Base-by-base conservation (phyloP, 164 flowering plant genomes). In the Kalanchoe fedtschenkoi region DNA sequence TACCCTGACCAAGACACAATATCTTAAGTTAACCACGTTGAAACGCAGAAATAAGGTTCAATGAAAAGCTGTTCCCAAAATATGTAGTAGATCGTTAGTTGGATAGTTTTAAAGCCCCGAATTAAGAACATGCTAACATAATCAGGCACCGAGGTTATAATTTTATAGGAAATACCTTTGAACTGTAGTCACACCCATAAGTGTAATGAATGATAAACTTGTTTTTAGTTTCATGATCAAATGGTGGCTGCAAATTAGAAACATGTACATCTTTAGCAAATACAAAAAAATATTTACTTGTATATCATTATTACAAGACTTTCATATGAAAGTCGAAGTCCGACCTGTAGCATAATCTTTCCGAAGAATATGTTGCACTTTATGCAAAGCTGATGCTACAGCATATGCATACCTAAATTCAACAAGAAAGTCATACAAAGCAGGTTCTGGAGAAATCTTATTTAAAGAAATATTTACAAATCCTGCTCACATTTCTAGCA, bases 281-380 rank as follows among this genome's bases (percentile, higher is more conserved):
- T 17, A 58, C 22, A 16, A 17, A 34, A 17, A 55, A 17, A 26
- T 39, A 8, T 55, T 55, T 34, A 19, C 26, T 47, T 8, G 15
- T 17, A 47, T 0, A 1, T 8, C n/a, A 47, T 47, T 47, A 47
- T 9, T 2, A 9, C 7, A 15, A 28, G 3, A 56, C 33, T 19
- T 17, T 29, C 11, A 26, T 5, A 28, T 1, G 13, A 19, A 10
- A n/a, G 42, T 15, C 33, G 29, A 29, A 62, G 22, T 34, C 66
- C 62, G 65, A 93, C 99, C 96, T 95, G 97, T 43, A 95, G 65
- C 97, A 95, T 95, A 58, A 72, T 95, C 96, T 65, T 91, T 84
- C 15, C 82, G 83, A 68, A 91, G 96, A 64, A 88, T 81, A 76
- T 95, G 95, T 35, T 76, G 76, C 66, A 91, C 96, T 16, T 85